Conservation (phyloP, 768 basidiomycete species). For the Lactarius hatsudake region DNA sequence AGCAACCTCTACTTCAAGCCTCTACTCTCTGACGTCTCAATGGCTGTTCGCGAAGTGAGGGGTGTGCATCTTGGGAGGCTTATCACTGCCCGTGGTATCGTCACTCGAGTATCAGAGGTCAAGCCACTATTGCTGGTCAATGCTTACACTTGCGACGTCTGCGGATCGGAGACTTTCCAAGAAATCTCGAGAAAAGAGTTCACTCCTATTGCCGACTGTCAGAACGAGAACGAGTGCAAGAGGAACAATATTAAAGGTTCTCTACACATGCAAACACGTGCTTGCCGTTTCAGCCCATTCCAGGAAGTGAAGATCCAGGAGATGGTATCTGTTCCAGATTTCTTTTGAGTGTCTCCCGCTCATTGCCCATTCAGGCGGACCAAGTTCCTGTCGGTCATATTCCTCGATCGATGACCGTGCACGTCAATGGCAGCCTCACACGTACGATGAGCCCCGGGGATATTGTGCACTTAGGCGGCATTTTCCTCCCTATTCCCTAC, state of each 20-base stretch:
- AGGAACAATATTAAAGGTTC: slow-evolving; percentile 86
- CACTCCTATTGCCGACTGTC: slow-evolving; percentile 83
- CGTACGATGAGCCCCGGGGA: slow-evolving; percentile 94
- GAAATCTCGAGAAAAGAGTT: slow-evolving; percentile 93
- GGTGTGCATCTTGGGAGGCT: slow-evolving; percentile 84
- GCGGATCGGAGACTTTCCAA: slow-evolving; percentile 98
- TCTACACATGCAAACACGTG: slow-evolving; percentile 84
- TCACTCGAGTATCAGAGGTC: slow-evolving; percentile 98
- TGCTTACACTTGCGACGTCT: slow-evolving; percentile 97
- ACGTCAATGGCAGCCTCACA: slow-evolving; percentile 86
- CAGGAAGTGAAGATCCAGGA: slow-evolving; percentile 99
- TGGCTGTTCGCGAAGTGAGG: slow-evolving; percentile 91
- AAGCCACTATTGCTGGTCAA: slow-evolving; percentile 96
- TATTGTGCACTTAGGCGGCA: slow-evolving; percentile 91
- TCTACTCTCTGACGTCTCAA: slow-evolving; percentile 63
- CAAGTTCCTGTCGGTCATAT: slow-evolving; percentile 99
- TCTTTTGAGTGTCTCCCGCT: slow-evolving; percentile 4
- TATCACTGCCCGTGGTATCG: slow-evolving; percentile 96
- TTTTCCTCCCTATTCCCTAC: slow-evolving; percentile 96
- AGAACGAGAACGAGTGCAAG: slow-evolving; percentile 80
- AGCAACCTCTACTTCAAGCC: slow-evolving; percentile 96
- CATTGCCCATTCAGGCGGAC: slow-evolving; percentile 63
- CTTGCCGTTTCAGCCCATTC: slow-evolving; percentile 87
- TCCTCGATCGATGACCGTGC: slow-evolving; percentile 97
- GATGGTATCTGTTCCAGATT: slow-evolving; percentile 58